Evolutionary conservation across 2,329 filamentous ascomycete species (phyloP), one percentile per base, ranked within the genome.

Genomic region (Colletotrichum musicola): DNA sequence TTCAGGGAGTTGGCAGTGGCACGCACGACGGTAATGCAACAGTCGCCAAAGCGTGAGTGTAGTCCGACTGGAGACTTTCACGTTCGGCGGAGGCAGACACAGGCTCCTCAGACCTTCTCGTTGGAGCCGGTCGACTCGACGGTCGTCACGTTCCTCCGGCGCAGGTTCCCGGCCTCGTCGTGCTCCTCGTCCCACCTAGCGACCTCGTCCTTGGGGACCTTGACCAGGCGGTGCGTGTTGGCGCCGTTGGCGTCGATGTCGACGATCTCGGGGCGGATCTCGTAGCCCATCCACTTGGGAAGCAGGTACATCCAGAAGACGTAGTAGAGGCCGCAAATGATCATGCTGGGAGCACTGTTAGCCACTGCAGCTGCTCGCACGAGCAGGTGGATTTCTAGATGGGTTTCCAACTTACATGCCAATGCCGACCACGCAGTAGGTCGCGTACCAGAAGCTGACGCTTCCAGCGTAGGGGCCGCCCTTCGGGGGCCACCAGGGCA

Each of bases 371-470:
- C 3, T 4, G 7, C 9, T 38, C 12, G 38, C 12, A 22, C 2
- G 22, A 16, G 54, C 18, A 25, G 53, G n/a, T 59, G n/a, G 18
- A 6, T 27, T 14, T 25, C 4, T 25, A 25, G 22, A 4, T 4
- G 22, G 22, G 6, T 12, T 35, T 12, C 9, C 30, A 35, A 86
- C 87, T 82, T 81, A 90, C 87, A 92, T 85, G 22, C 77, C 89
- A 65, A 93, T 84, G 0, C 91, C 90, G 0, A 88, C 85, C 0
- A 89, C 86, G 20, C 86, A 85, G 72, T 93, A 93, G 0, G 90
- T 93, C 1, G 84, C 90, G 71, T 93, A 94, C 88, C 89, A 93
- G 77, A 94, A 93, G 61, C 86, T 90, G 1, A 93, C 90, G 64
- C 90, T 87, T 0, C 90, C 91, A 0, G 85, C 88, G 40, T 86